Evolutionary conservation across 768 basidiomycete species (phyloP).

Genomic region (Scleroderma bovista): DNA sequence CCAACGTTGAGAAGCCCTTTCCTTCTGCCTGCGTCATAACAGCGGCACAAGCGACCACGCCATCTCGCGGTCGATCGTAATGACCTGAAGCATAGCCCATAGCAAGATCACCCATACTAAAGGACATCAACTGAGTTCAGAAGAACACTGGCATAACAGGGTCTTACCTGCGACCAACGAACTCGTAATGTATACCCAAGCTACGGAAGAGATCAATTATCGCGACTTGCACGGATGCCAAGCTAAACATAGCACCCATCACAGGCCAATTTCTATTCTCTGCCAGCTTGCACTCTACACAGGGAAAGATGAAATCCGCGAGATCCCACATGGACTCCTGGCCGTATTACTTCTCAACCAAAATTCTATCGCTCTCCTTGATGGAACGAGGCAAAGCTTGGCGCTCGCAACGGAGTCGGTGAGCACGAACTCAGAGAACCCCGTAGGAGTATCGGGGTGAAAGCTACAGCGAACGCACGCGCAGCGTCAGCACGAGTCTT

Average conservation of each 20-base stretch:
- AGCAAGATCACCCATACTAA: slow-evolving; percentile 30
- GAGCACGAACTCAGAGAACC: no score
- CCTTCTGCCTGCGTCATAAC: slow-evolving; percentile 31
- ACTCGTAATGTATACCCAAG: no score
- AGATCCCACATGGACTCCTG: slow-evolving; percentile 29
- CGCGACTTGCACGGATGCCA: no score
- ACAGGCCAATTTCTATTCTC: slow-evolving; percentile 29
- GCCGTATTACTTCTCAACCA: slow-evolving; percentile 20
- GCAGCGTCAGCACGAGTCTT: slow-evolving; percentile 25
- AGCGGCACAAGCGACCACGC: slow-evolving; percentile 33
- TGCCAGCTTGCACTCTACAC: no score
- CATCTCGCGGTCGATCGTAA: slow-evolving; percentile 29
- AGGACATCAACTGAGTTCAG: slow-evolving; percentile 4
- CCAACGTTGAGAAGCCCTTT: slow-evolving; percentile 31
- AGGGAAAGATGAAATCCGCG: slow-evolving; percentile 29
- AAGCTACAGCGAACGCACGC: slow-evolving; percentile 24
- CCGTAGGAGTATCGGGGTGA: no score
- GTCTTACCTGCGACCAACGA: no score
- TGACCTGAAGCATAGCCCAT: slow-evolving; percentile 35
- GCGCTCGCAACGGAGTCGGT: no score
- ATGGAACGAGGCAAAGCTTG: slow-evolving; percentile 25
- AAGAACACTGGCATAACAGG: slow-evolving; percentile 8
- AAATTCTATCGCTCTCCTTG: slow-evolving; percentile 27
- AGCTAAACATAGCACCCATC: slow-evolving; percentile 27
- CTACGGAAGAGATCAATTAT: no score